A percentile compares a stretch with the other conserved stretches of the same genome.
These are phyloP conservation scores for Lipomyces oligophaga DNA, from an alignment of 805 yeast genomes.

Conservation along the genomic window DNA sequence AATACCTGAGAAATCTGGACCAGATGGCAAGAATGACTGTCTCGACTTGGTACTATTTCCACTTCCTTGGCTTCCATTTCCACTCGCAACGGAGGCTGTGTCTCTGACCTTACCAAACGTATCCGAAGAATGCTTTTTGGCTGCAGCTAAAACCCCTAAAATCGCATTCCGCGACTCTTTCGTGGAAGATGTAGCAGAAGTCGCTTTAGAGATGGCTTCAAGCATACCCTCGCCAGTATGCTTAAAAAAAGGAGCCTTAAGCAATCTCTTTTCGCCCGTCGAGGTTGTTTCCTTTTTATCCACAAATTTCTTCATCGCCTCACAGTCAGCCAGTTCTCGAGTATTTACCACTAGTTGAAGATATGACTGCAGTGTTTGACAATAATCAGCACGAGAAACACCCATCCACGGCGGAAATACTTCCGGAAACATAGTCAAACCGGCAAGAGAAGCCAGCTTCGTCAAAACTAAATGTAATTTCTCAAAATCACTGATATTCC, in stretches of 20 bases:
- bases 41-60: conserved; percentile 6
- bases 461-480: conserved; percentile 24
- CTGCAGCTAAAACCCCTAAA: conserved; percentile 22
- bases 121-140: conserved; percentile 23
- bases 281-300: conserved; percentile 27
- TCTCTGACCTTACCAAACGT: conserved; percentile 18
- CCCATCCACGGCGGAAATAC: conserved; percentile 28
- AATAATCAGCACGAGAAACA: conserved; percentile 22
- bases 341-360: conserved; percentile 28
- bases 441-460: conserved; percentile 29
- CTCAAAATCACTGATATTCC: conserved; percentile 27
- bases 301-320: conserved; percentile 30
- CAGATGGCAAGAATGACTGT: conserved; percentile 9
- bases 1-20: conserved; percentile 17
- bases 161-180: conserved; percentile 26
- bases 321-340: conserved; percentile 29
- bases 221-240: conserved; percentile 26
- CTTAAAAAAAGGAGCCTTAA: conserved; percentile 18
- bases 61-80: too few species aligned
- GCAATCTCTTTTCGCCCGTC: conserved; percentile 20
- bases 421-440: conserved; percentile 26
- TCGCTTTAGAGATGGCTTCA: conserved; percentile 27
- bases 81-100: conserved; percentile 2
- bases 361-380: conserved; percentile 25
- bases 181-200: conserved; percentile 8